Evolutionary conservation across 2,329 filamentous ascomycete genomes (phyloP).

Genomic region (Claviceps sp.): DNA sequence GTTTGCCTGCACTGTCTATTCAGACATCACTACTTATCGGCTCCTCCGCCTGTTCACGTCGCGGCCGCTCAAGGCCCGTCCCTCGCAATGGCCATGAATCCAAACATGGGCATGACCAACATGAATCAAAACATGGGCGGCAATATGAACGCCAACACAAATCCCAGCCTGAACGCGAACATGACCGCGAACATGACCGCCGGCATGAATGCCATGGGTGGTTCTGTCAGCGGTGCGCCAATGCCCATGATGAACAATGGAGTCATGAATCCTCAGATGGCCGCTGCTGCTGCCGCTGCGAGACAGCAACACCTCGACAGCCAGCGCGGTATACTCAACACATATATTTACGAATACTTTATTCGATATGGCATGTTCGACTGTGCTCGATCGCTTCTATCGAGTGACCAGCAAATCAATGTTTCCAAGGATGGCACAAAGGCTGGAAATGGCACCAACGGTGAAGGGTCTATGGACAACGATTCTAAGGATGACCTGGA

Average conservation of each 20-base stretch:
- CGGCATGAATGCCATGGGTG: constrained; percentile 56
- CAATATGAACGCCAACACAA: no score
- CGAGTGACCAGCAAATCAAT: constrained; percentile 52
- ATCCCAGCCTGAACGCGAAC: constrained; percentile 8
- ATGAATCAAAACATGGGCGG: constrained; percentile 23
- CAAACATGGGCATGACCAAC: constrained; percentile 49
- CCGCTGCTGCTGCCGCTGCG: constrained; percentile 18
- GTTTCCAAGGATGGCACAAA: constrained; percentile 57
- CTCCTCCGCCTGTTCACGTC: constrained; percentile 8
- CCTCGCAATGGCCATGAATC: constrained; percentile 36
- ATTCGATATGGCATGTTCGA: constrained; percentile 74
- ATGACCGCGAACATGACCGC: constrained; percentile 53
- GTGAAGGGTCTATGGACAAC: constrained; percentile 69
- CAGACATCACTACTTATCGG: constrained; percentile 2
- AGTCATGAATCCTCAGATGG: constrained; percentile 22
- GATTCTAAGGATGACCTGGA: constrained; percentile 69
- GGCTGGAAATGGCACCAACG: constrained; percentile 55
- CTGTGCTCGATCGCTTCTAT: constrained; percentile 62
- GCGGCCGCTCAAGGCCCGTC: constrained; percentile 3
- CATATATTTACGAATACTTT: constrained; percentile 87
- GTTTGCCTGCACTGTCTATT: constrained; percentile 5
- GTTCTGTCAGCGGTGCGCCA: constrained; percentile 45
- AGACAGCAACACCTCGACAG: constrained; percentile 29
- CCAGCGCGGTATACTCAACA: constrained; percentile 54
- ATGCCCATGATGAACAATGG: constrained; percentile 55